Base-by-base conservation (phyloP, 352 stramenopile species). In the Aphanomyces astaci region DNA sequence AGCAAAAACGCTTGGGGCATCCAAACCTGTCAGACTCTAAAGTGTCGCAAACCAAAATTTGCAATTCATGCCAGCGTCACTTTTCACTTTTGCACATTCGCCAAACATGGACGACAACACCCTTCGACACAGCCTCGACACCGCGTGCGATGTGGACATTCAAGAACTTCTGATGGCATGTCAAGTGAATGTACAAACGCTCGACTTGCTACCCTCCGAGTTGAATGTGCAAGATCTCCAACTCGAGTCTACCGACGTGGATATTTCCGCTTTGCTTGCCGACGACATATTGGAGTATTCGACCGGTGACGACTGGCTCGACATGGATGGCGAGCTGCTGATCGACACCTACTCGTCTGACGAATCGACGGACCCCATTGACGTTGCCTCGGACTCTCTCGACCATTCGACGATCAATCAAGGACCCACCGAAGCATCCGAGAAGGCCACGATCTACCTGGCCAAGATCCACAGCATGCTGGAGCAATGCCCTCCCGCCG, bases 401-500 rank as follows among this genome's bases (percentile, higher is more conserved):
- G 24, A 52, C 30, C 56, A 49, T n/a, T 11, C 24, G 27, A 32
- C 25, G 11, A n/a, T 25, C 27, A 15, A 25, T n/a, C 10, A 24
- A 22, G 24, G 22, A 17, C 25, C 25, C 15, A 17, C 51, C 32
- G 51, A 32, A 43, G 36, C 36, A 7, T 30, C 43, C 46, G 62
- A 68, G 17, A 51, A 36, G 7, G 55, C 43, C 10, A 68, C 45
- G 10, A 59, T 59, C 27, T 68, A 68, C 62, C 49, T 68, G 19
- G 62, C 56, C 11, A 68, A 68, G 45, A 43, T 68, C 19, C 55
- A 68, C 51, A 56, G 39, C 17, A 68, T 68, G 62, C 25, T 68
- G 15, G 62, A 68, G 43, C 62, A 68, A 52, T 68, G 28, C 28
- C 62, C 62, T 7, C n/a, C 49, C 9, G 46, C 43, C 11, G 31